phyloP scores from a whole-genome alignment of 2,329 filamentous ascomycete species.

The Fusarium torreyae region DNA sequence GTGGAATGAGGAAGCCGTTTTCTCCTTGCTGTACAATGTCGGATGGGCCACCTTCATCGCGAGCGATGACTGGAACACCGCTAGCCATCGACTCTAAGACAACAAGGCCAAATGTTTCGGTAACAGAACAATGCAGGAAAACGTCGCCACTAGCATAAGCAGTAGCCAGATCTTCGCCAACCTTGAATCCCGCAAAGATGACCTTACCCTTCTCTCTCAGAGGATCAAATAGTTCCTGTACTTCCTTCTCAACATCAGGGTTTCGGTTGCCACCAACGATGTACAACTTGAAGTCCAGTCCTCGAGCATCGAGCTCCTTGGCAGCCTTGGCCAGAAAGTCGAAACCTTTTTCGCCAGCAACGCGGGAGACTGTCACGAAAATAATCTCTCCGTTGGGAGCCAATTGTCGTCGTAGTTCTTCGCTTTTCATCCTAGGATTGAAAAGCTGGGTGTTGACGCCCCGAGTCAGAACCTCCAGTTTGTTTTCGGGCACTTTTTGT shows the following conservation, averaged over 20 bases:
- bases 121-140: slow-evolving; percentile 80
- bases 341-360: slow-evolving; percentile 80
- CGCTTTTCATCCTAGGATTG: slow-evolving; percentile 66
- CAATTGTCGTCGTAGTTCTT: slow-evolving; percentile 66
- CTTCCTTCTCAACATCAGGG: slow-evolving; percentile 71
- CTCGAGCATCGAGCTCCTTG: slow-evolving; percentile 67
- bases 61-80: slow-evolving; percentile 77
- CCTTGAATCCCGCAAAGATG: slow-evolving; percentile 76
- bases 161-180: slow-evolving; percentile 73
- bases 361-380: slow-evolving; percentile 75
- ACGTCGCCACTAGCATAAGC: slow-evolving; percentile 78
- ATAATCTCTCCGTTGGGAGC: slow-evolving; percentile 75
- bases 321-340: slow-evolving; percentile 74
- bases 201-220: slow-evolving; percentile 67
- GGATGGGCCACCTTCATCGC: slow-evolving; percentile 78
- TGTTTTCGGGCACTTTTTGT: slow-evolving; percentile 68
- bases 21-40: slow-evolving; percentile 74
- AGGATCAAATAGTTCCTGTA: slow-evolving; percentile 71
- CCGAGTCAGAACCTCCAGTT: slow-evolving; percentile 73
- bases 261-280: slow-evolving; percentile 80
- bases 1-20: slow-evolving; percentile 73
- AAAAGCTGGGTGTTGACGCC: slow-evolving; percentile 77
- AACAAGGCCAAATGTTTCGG: slow-evolving; percentile 80
- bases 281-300: slow-evolving; percentile 74
- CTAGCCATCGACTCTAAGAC: slow-evolving; percentile 81